Percentiles rank a stretch among this genome's conserved stretches.
Evolutionary conservation across 129 eudicot genomes (phyloP).

Genomic region (Artemisia tridentata): DNA sequence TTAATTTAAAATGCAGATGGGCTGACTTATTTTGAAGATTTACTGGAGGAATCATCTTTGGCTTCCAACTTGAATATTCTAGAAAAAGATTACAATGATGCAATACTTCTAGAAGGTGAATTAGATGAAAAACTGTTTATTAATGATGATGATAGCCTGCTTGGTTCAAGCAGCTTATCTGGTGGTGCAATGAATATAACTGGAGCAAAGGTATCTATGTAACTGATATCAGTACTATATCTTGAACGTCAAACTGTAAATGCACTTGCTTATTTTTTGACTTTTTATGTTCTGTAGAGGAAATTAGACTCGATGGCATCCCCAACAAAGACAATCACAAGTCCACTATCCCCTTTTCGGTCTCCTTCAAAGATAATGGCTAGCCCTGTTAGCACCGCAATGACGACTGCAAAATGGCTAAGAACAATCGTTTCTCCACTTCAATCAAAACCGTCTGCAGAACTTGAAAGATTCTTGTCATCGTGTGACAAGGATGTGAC

Average conservation of each 20-base stretch:
- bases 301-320: constrained; percentile 67
- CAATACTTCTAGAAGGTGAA: constrained; percentile 54
- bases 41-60: constrained; percentile 63
- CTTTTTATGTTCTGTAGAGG: constrained; percentile 45
- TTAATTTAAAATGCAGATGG: constrained; percentile 53
- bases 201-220: constrained; percentile 71
- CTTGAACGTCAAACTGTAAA: not conserved
- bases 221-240: constrained; percentile 3
- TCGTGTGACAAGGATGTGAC: constrained; percentile 86
- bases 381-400: constrained; percentile 94
- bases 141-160: constrained; percentile 79
- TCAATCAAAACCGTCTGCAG: constrained; percentile 66
- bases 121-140: constrained; percentile 83
- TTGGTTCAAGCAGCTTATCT: constrained; percentile 86
- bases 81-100: constrained; percentile 76
- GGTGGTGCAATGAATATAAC: constrained; percentile 60
- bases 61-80: constrained; percentile 50
- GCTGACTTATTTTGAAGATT: constrained; percentile 63
- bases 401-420: constrained; percentile 98
- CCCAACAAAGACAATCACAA: constrained; percentile 78
- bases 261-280: constrained; percentile 1
- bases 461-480: constrained; percentile 56
- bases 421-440: constrained; percentile 80
- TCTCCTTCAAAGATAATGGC: constrained; percentile 71
- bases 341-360: constrained; percentile 83